Conservation (phyloP, 1,284 basidiomycete genomes). For the Pascua sp. region DNA sequence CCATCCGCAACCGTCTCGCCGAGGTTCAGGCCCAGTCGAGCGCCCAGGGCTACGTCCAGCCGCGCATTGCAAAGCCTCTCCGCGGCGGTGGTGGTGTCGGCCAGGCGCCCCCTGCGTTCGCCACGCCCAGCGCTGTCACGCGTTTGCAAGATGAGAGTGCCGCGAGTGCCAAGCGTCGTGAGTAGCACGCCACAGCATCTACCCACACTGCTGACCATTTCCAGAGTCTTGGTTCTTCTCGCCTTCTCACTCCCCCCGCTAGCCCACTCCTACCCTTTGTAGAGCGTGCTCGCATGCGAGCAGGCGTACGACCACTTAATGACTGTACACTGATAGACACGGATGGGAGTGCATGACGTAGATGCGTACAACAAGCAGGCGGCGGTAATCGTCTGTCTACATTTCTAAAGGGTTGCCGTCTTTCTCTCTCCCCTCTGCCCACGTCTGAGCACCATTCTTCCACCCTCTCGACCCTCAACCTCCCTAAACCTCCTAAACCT, state of each 20-base stretch:
- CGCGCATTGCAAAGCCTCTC: slow-evolving; percentile 89
- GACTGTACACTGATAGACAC: no score
- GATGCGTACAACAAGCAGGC: no score
- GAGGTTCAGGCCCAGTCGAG: slow-evolving; percentile 73
- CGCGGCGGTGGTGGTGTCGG: slow-evolving; percentile 77
- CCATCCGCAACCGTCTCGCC: slow-evolving; percentile 84
- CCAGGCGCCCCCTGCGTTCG: slow-evolving; percentile 22
- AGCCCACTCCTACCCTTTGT: no score
- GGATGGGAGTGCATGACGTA: no score
- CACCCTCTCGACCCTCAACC: slow-evolving; percentile 5
- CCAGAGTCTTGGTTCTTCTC: slow-evolving; percentile 31
- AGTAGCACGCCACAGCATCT: neutral
- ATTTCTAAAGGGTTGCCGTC: no score
- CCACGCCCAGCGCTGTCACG: slow-evolving; percentile 10
- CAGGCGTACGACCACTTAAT: no score
- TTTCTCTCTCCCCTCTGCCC: no score
- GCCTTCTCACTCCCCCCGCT: neutral
- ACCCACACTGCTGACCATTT: neutral
- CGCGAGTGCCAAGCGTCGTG: slow-evolving; percentile 21
- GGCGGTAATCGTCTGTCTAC: no score
- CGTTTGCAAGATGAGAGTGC: slow-evolving; percentile 46
- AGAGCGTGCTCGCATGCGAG: no score
- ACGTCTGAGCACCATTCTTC: no score
- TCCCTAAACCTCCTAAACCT: slow-evolving; percentile 40
- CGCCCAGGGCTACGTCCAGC: slow-evolving; percentile 52